phyloP scores from a whole-genome alignment of 768 basidiomycete species.

The Termitomyces sp. region DNA sequence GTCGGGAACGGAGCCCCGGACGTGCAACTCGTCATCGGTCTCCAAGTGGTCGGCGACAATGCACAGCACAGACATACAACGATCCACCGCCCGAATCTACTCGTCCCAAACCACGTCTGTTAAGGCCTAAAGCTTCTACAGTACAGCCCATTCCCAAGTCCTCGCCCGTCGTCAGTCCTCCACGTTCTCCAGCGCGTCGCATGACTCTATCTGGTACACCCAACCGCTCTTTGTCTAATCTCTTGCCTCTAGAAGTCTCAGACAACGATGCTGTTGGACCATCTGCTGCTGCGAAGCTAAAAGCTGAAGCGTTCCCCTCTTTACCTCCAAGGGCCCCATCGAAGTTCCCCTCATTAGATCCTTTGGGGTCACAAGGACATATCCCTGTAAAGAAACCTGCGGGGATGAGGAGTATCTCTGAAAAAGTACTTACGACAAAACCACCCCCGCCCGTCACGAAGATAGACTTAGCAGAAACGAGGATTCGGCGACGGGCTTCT shows the following conservation, averaged over 20 bases:
- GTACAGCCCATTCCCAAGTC: not conserved
- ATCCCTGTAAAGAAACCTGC: not conserved
- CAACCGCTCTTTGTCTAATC: not conserved
- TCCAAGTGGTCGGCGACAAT: not conserved
- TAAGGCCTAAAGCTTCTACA: not conserved
- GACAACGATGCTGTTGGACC: not conserved
- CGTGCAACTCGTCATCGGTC: not conserved
- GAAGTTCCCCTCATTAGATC: constrained; percentile 3
- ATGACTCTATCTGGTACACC: constrained; percentile 6
- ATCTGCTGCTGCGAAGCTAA: constrained; percentile 5
- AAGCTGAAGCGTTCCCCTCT: constrained; percentile 22
- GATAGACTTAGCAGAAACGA: not conserved
- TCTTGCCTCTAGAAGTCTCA: not conserved
- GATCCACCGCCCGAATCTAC: not conserved
- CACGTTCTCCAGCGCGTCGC: constrained; percentile 11
- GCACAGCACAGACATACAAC: not conserved
- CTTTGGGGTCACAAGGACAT: not conserved
- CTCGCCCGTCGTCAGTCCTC: not conserved
- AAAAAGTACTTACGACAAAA: not conserved
- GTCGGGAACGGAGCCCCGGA: not conserved
- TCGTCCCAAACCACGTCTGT: constrained; percentile 16
- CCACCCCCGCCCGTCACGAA: not conserved
- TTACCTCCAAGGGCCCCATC: constrained; percentile 4
- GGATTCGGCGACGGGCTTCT: not conserved
- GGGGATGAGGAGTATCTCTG: constrained; percentile 4